A percentile compares a stretch with the other conserved stretches of the same genome.
phyloP scores from a whole-genome alignment of 345 rosid species.

The Psidium friedrichsthalianum region DNA sequence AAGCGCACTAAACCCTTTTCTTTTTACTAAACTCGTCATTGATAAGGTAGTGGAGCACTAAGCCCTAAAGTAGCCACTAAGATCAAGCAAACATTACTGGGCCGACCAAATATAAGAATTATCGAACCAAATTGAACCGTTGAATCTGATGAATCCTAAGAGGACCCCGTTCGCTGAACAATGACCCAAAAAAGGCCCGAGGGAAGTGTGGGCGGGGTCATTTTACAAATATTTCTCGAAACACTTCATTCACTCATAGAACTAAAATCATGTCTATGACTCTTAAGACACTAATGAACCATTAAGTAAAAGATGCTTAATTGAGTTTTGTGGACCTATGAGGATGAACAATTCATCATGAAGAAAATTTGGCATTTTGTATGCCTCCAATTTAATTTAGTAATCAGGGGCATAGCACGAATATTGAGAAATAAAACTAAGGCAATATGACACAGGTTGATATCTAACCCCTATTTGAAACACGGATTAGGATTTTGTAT shows the following conservation, averaged over 20 bases:
- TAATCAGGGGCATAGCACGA: background rate
- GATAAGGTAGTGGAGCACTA: background rate
- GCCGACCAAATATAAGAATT: background rate
- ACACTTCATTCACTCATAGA: background rate
- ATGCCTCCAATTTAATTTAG: background rate
- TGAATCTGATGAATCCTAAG: background rate
- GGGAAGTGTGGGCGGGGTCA: background rate
- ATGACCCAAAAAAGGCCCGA: background rate
- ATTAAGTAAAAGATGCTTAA: background rate
- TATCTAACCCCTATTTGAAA: background rate
- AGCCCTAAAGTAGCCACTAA: background rate
- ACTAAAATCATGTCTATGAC: rapidly evolving
- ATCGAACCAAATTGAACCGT: background rate
- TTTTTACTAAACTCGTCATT: background rate
- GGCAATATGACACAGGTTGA: background rate
- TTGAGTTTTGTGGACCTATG: background rate
- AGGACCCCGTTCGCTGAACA: background rate
- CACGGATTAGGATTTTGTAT: background rate
- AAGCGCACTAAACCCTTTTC: background rate
- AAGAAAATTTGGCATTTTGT: background rate
- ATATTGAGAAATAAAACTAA: background rate
- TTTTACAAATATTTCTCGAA: too few relatives aligned
- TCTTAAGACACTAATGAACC: background rate
- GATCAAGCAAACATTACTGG: background rate
- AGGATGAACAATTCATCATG: background rate